Evolutionary conservation across 257 asterid species (phyloP).

Genomic region (Henckelia pumila): DNA sequence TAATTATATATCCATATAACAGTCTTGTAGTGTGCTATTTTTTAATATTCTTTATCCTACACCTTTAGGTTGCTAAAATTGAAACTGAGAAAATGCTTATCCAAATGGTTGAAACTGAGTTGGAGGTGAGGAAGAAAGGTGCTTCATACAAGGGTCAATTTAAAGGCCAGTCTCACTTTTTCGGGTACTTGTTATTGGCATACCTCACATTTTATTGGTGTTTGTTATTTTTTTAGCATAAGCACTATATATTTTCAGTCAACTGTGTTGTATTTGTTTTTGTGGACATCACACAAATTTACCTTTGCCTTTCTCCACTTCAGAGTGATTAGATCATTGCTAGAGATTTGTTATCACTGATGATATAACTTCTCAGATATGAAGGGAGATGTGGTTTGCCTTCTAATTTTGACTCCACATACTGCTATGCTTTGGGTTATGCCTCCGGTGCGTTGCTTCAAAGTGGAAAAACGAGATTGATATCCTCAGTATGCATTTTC

Average conservation of each 20-base stretch:
- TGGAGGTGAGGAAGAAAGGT: conserved; percentile 49
- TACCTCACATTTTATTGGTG: not conserved
- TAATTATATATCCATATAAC: not conserved
- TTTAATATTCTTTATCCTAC: conserved; percentile 9
- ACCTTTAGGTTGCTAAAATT: conserved; percentile 69
- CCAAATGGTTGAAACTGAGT: conserved; percentile 78
- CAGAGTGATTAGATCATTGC: not conserved
- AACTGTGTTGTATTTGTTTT: conserved; percentile 20
- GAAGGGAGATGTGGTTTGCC: conserved; percentile 91
- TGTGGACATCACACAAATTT: not conserved
- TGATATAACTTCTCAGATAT: conserved; percentile 44
- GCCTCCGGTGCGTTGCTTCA: conserved; percentile 82
- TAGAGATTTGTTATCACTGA: conserved; percentile 10
- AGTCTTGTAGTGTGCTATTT: conserved; percentile 1
- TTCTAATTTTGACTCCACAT: conserved; percentile 75
- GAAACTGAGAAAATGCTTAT: conserved; percentile 84
- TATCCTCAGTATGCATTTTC: conserved; percentile 45
- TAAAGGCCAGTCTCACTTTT: conserved; percentile 72
- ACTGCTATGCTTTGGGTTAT: conserved; percentile 70
- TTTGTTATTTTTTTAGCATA: not conserved
- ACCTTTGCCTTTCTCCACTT: conserved; percentile 16
- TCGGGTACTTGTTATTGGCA: conserved; percentile 48
- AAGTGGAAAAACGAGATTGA: conserved; percentile 84
- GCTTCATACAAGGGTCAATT: conserved; percentile 48
- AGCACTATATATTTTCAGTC: not conserved